Percentiles rank a stretch among this genome's conserved stretches.
Conservation (phyloP, 805 yeast genomes). For the Metschnikowia proteae region DNA sequence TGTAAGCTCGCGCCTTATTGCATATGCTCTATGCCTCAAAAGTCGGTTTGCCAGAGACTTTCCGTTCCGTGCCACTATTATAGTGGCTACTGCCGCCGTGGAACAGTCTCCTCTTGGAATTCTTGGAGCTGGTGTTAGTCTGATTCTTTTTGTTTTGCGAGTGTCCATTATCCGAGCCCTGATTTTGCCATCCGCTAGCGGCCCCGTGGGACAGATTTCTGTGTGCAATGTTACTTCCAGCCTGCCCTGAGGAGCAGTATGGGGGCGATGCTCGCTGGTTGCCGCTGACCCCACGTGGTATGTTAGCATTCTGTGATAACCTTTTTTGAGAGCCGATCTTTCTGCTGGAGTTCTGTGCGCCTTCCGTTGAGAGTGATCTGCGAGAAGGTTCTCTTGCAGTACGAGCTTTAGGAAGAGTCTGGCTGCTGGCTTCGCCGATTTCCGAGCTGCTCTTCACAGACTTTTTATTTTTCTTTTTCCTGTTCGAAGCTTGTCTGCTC, state of each 20-base stretch:
- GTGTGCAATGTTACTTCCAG: not conserved
- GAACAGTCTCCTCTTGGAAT: constrained; percentile 30
- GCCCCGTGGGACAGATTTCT: not conserved
- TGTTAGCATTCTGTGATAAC: not conserved
- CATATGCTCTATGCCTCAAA: not conserved
- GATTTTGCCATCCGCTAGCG: not conserved
- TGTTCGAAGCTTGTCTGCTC: constrained; percentile 7
- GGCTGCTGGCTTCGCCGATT: not conserved
- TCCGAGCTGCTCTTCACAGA: not conserved
- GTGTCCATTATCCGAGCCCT: not conserved
- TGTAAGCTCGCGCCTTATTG: not conserved
- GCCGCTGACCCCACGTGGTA: constrained; percentile 3
- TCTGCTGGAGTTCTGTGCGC: not conserved
- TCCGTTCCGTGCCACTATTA: constrained; percentile 9
- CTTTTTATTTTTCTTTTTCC: constrained; percentile 3
- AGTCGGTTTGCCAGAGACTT: constrained; percentile 6
- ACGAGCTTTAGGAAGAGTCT: not conserved
- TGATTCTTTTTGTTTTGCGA: constrained; percentile 1
- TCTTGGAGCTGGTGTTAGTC: constrained; percentile 24
- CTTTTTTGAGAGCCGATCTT: not conserved
- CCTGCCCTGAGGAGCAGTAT: not conserved
- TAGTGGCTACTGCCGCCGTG: constrained; percentile 24
- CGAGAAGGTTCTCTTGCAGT: not conserved
- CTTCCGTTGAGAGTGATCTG: constrained; percentile 2
- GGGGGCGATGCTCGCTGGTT: not conserved